Evolutionary conservation across 2,329 filamentous ascomycete genomes (phyloP).

Genomic region (Penicillium sp.): DNA sequence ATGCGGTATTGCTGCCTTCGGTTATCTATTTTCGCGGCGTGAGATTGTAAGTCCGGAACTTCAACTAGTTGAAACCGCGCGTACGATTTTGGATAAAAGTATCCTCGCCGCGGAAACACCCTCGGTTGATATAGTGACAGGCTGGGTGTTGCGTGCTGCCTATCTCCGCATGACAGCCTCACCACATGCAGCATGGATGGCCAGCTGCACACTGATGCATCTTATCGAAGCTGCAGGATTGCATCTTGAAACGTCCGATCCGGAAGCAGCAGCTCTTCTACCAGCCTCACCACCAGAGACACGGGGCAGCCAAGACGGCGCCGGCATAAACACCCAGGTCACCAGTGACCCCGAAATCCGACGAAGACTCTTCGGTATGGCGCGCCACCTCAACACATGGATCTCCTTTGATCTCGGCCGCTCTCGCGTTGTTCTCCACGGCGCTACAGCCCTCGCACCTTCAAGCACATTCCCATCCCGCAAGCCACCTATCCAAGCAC

Average conservation of each 20-base stretch:
- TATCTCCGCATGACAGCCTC: conserved; percentile 56
- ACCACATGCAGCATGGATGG: conserved; percentile 56
- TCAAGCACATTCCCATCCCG: conserved; percentile 29
- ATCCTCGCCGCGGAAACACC: conserved; percentile 26
- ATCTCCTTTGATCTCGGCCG: conserved; percentile 59
- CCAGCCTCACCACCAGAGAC: conserved; percentile 2
- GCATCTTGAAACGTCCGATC: conserved; percentile 29
- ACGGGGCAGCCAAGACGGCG: neutral
- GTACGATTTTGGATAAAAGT: conserved; percentile 48
- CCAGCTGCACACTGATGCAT: conserved; percentile 59
- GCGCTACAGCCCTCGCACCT: conserved; percentile 40
- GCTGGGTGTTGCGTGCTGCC: conserved; percentile 54
- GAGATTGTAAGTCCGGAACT: conserved; percentile 46
- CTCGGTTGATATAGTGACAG: conserved; percentile 34
- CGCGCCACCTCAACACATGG: conserved; percentile 60
- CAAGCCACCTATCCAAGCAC: conserved; percentile 32
- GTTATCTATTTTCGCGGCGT: conserved; percentile 51
- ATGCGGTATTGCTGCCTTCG: conserved; percentile 57
- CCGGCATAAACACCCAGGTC: neutral
- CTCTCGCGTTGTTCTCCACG: conserved; percentile 52
- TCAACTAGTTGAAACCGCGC: conserved; percentile 50
- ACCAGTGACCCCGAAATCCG: conserved; percentile 39
- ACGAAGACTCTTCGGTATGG: conserved; percentile 50
- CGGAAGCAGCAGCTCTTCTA: conserved; percentile 8
- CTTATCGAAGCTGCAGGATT: conserved; percentile 54